Base-by-base conservation (phyloP, 225 moss, liverwort and hornwort genomes). In the Climacium dendroides region DNA sequence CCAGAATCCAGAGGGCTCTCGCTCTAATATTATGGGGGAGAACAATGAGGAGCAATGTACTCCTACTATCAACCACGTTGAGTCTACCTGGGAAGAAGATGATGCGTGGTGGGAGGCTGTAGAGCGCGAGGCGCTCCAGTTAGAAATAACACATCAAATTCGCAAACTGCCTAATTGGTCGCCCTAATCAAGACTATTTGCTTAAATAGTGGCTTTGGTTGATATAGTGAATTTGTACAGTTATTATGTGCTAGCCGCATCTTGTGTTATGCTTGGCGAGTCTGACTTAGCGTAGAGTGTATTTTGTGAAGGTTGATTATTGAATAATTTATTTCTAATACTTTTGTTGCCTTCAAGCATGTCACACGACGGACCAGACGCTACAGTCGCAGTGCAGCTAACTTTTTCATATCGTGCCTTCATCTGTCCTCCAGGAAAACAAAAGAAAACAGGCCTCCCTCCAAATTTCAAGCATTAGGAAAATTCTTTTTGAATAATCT, bases 71-170 rank as follows among this genome's bases (percentile, higher is more conserved):
- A 66, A 82, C 32, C 35, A 74, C 74, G 89, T 35, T 20, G 87
- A 87, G 50, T 79, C 81, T 25, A 55, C 73, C 22, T 84, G 87
- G 89, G 93, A 93, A 62, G 93, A 90, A 89, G 93, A 92, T 74
- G 89, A 89, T n/a, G 90, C 90, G 52, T 93, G 93, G 93, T 93
- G 93, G 93, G 89, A 86, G 63, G 93, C 93, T 62, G 93, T 93
- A 16, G 93, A 91, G 81, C 87, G 73, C 55, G 87, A 90, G 91
- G 86, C 91, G 8, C 78, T 87, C 35, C 89, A 93, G 35, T n/a
- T 93, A 13, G 93, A 93, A 86, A 78, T 59, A 37, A 50, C 20
- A 45, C 86, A 71, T 60, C 87, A 76, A 81, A 90, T 93, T 58
- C 91, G 90, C 71, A 92, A 90, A 87, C 84, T 93, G 65, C 91